These are phyloP conservation scores for Cenchrus americanus DNA, from an alignment of 176 grass and related monocot genomes.

Conservation along the genomic window DNA sequence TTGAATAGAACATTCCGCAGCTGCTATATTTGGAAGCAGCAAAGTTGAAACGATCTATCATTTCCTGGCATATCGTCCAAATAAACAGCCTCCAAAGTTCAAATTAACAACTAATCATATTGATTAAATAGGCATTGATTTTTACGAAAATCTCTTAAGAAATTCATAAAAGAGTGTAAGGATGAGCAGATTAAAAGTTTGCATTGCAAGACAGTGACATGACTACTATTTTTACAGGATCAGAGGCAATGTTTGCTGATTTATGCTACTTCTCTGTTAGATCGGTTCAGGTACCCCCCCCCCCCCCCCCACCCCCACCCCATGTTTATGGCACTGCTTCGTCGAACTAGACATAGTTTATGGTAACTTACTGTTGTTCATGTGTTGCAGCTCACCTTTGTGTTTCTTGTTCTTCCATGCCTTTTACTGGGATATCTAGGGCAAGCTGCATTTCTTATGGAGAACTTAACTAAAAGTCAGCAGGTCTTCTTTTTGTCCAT, in stretches of 20 bases:
- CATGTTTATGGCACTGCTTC: constrained; percentile 16
- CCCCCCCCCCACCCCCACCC: not conserved
- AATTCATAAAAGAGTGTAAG: not conserved
- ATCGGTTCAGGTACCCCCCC: constrained; percentile 80
- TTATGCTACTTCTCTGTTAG: constrained; percentile 98
- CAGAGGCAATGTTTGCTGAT: constrained; percentile 99
- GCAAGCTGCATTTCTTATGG: constrained; percentile 95
- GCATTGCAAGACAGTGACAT: constrained; percentile 21
- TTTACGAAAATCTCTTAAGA: not conserved
- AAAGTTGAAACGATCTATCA: not conserved
- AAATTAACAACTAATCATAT: not conserved
- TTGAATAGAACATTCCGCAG: not conserved
- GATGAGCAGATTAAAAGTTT: constrained; percentile 1
- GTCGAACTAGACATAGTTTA: constrained; percentile 17
- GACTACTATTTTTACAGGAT: constrained; percentile 63
- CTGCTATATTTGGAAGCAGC: not conserved
- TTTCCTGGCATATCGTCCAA: not conserved
- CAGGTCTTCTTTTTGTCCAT: constrained; percentile 99
- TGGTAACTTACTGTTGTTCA: constrained; percentile 45
- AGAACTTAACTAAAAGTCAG: constrained; percentile 83
- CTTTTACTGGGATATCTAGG: constrained; percentile 96
- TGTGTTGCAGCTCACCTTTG: constrained; percentile 86
- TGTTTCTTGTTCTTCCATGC: constrained; percentile 94
- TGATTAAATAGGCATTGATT: not conserved
- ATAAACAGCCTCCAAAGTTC: not conserved